Percentiles rank a stretch among this genome's conserved stretches.
phyloP scores from a whole-genome alignment of 164 flowering plant genomes.

The Sextonia rubra region DNA sequence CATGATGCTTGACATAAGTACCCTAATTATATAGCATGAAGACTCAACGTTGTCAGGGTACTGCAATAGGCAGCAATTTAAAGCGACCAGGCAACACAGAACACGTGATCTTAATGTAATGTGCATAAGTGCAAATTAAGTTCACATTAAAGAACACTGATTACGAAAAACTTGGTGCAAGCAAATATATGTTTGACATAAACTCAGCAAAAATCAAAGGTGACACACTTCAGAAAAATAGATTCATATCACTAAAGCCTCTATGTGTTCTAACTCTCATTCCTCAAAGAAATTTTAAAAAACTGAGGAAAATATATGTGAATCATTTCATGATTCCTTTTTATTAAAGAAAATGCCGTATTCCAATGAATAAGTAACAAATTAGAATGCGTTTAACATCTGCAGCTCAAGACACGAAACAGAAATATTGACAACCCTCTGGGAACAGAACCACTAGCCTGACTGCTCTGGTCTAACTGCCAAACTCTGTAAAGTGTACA shows the following conservation, averaged over 20 bases:
- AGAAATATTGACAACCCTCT: no score
- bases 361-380: background rate
- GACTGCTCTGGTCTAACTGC: background rate
- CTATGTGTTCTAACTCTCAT: background rate
- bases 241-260: background rate
- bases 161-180: no score
- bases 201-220: background rate
- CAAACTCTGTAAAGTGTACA: background rate
- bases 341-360: no score
- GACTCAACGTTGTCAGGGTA: no score
- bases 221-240: background rate
- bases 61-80: no score
- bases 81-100: no score
- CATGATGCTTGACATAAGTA: no score
- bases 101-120: no score
- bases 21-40: no score
- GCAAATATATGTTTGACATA: background rate
- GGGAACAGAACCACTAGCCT: no score
- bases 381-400: background rate
- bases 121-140: background rate
- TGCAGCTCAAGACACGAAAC: background rate
- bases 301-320: background rate
- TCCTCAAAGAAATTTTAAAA: background rate
- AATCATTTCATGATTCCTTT: background rate
- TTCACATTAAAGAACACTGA: background rate